phyloP scores from a whole-genome alignment of 2,329 filamentous ascomycete species.

The Colletotrichum sp. region DNA sequence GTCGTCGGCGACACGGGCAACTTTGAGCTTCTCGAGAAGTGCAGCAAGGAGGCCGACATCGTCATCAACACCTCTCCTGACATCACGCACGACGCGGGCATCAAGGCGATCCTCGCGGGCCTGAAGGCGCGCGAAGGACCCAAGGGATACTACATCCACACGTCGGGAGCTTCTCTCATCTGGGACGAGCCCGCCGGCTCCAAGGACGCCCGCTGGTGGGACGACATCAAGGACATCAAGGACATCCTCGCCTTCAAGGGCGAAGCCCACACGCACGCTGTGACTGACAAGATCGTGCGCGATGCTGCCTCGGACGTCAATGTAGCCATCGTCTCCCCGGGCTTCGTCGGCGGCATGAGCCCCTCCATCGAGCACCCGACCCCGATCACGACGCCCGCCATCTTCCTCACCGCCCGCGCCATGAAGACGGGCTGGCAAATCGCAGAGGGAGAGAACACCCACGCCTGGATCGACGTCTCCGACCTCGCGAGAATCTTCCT shows the following conservation, averaged over 20 bases:
- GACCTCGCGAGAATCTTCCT: not conserved
- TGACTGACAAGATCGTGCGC: conserved; percentile 1
- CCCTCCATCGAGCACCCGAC: conserved; percentile 21
- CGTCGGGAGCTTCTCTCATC: not conserved
- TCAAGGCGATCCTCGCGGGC: not conserved
- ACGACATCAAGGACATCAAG: not conserved
- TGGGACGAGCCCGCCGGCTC: conserved; percentile 11
- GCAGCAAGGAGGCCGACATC: not conserved
- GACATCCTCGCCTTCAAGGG: conserved; percentile 6
- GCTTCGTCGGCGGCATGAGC: conserved; percentile 23
- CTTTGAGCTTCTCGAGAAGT: not conserved
- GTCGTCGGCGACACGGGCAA: not conserved
- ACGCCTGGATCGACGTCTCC: conserved; percentile 6
- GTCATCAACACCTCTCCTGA: not conserved
- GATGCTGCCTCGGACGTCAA: not conserved
- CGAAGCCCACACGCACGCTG: conserved; percentile 3
- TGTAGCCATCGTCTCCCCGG: conserved; percentile 16
- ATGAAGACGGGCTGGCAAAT: conserved; percentile 12
- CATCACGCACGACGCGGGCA: not conserved
- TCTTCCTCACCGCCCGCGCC: conserved; percentile 2
- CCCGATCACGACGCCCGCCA: conserved; percentile 21
- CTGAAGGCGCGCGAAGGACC: not conserved
- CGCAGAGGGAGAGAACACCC: conserved; percentile 1
- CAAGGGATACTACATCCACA: conserved; percentile 1
- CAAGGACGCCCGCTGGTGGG: conserved; percentile 7